Conservation (phyloP, 768 basidiomycete genomes). For the Amanita jacksonii region DNA sequence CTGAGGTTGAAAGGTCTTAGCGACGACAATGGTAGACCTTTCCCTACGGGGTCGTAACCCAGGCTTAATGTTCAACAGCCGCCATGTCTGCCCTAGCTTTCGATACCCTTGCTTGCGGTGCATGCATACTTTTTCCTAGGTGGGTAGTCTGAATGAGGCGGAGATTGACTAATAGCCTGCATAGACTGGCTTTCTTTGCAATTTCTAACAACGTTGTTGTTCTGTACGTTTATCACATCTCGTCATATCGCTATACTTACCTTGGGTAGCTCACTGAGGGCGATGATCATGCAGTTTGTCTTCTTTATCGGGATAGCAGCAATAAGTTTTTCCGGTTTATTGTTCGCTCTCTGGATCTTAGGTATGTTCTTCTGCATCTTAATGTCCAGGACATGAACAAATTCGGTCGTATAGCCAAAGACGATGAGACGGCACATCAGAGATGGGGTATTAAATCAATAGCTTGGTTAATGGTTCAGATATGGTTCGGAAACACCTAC, state of each 20-base stretch:
- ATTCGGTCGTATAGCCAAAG: slow-evolving; percentile 18
- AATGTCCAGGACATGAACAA: background rate
- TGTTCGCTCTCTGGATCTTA: slow-evolving; percentile 43
- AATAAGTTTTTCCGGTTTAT: slow-evolving; percentile 73
- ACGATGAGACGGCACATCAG: slow-evolving; percentile 16
- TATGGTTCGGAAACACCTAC: slow-evolving; percentile 78
- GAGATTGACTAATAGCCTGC: background rate
- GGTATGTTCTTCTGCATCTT: slow-evolving; percentile 21
- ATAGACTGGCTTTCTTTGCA: slow-evolving; percentile 69
- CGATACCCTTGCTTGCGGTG: slow-evolving; percentile 77
- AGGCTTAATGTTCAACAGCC: slow-evolving; percentile 17
- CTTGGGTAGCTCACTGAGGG: slow-evolving; percentile 54
- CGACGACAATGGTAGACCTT: slow-evolving; percentile 36
- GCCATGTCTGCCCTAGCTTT: slow-evolving; percentile 58
- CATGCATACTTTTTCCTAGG: slow-evolving; percentile 81
- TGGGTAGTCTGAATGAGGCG: slow-evolving; percentile 16
- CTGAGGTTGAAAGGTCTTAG: slow-evolving; percentile 58
- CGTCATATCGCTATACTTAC: background rate
- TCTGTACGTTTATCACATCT: slow-evolving; percentile 36
- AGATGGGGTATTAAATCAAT: slow-evolving; percentile 40
- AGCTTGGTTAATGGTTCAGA: slow-evolving; percentile 78
- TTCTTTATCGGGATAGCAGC: slow-evolving; percentile 73
- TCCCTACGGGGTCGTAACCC: slow-evolving; percentile 7
- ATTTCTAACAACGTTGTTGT: slow-evolving; percentile 73
- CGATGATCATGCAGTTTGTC: slow-evolving; percentile 73